These are phyloP conservation scores for Hymenochaete sp. DNA, from an alignment of 1,284 basidiomycete species.

Conservation along the genomic window DNA sequence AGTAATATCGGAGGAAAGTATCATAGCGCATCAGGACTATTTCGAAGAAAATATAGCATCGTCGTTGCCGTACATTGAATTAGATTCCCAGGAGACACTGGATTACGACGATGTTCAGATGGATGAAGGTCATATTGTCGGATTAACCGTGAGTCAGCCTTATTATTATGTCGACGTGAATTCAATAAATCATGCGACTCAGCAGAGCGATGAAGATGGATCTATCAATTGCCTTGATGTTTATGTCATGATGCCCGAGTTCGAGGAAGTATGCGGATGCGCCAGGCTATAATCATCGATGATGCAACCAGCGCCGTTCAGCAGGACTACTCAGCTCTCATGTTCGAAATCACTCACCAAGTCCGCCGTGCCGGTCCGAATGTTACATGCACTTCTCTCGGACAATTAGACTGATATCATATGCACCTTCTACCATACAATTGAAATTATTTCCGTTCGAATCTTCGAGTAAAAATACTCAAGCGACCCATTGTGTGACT, in stretches of 20 bases:
- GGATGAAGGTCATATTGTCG: constrained; percentile 42
- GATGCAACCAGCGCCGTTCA: no score
- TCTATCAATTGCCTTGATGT: constrained; percentile 12
- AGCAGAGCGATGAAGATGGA: constrained; percentile 17
- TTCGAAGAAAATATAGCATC: constrained; percentile 23
- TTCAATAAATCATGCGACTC: not conserved
- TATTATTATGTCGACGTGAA: not conserved
- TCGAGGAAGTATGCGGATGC: constrained; percentile 10
- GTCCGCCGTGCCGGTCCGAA: no score
- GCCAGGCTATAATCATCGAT: not conserved
- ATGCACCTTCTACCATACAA: no score
- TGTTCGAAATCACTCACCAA: no score
- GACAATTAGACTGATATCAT: no score
- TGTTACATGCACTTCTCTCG: no score
- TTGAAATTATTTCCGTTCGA: no score
- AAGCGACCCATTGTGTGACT: no score
- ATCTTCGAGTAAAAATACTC: no score
- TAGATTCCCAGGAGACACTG: constrained; percentile 24
- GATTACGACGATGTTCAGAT: constrained; percentile 36
- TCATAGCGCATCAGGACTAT: constrained; percentile 14
- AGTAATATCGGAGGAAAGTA: constrained; percentile 6
- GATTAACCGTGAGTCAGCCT: constrained; percentile 23
- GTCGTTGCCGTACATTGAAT: constrained; percentile 31
- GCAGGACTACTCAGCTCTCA: no score
- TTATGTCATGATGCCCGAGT: constrained; percentile 16